Evolutionary conservation across 345 rosid genomes (phyloP).

Genomic region (Eucalyptus grandis): DNA sequence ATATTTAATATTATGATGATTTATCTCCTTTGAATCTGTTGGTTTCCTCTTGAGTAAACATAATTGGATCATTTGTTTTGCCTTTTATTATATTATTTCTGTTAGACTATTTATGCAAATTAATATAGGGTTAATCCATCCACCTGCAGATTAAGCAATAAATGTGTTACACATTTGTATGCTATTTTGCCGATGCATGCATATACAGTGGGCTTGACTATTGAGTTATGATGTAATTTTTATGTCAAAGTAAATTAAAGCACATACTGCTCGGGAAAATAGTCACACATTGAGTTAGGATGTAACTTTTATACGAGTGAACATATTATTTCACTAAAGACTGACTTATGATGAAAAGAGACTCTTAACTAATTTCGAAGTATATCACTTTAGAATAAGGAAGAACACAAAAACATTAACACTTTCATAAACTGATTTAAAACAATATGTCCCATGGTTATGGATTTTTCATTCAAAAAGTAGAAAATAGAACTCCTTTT

Average conservation of each 20-base stretch:
- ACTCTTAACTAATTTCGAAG: neutral
- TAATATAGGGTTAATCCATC: neutral
- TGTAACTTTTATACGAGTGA: no score
- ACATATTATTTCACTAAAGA: neutral
- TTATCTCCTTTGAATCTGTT: no score
- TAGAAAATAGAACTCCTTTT: no score
- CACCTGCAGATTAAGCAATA: neutral
- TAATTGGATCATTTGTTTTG: no score
- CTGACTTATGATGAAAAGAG: neutral
- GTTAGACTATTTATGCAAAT: neutral
- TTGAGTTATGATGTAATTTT: no score
- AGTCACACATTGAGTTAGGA: no score
- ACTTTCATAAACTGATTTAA: neutral
- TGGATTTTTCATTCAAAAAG: no score
- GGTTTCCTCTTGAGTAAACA: no score
- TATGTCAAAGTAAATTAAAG: no score
- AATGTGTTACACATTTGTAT: neutral
- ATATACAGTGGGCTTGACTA: neutral
- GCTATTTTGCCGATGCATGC: neutral
- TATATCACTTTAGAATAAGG: neutral
- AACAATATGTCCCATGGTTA: no score
- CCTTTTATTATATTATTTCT: neutral
- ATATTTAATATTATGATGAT: no score
- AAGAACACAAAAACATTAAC: neutral
- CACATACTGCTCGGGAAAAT: no score